Evolutionary conservation across 139 green algal genomes (phyloP), one percentile per base, ranked within the genome.

Genomic region (Auxenochlorella protothecoides): DNA sequence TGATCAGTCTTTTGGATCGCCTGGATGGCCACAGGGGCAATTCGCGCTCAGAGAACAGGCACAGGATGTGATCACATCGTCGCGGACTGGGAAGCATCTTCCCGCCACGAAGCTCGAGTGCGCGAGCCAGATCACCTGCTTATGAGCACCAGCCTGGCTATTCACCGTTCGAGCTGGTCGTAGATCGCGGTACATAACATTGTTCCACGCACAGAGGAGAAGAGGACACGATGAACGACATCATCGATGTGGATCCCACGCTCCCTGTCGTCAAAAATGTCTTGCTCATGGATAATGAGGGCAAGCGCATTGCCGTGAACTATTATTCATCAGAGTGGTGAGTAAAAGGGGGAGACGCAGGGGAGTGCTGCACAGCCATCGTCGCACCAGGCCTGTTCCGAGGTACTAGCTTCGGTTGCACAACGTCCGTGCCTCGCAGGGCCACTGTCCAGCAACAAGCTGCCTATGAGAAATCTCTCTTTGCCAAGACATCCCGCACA

Each of bases 271-370:
- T 99, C 0, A 93, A 94, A 71, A 95, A 91, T 69, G 76, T 99
- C 55, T 65, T 99, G 8, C 76, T 99, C 55, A 81, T 99, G 54
- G 95, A 99, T 77, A 86, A 86, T 10, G 95, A 99, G 62, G 95
- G 95, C 53, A 97, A 97, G 80, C 82, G 95, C 53, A 95, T 99
- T 53, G 92, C 92, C 10, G 94, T 99, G 51, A 97, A 98, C 79
- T 99, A 99, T 78, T 99, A 92, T 63, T 73, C 81, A 27, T 65
- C 81, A 5, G 91, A 98, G 8, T 97, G 91, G 92, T 96, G 76
- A 76, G 83, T 63, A 16, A 52, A 59, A 3, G 27, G 9, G 13
- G 55, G 12, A 15, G 6, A 59, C 71, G 15, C 71, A 44, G 27
- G 27, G 27, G 27, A 44, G 27, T 44, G 27, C 27, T 44, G 27